Evolutionary conservation across 768 basidiomycete species (phyloP), one percentile per base, ranked within the genome.

Genomic region (Termitomyces bulborhizus): DNA sequence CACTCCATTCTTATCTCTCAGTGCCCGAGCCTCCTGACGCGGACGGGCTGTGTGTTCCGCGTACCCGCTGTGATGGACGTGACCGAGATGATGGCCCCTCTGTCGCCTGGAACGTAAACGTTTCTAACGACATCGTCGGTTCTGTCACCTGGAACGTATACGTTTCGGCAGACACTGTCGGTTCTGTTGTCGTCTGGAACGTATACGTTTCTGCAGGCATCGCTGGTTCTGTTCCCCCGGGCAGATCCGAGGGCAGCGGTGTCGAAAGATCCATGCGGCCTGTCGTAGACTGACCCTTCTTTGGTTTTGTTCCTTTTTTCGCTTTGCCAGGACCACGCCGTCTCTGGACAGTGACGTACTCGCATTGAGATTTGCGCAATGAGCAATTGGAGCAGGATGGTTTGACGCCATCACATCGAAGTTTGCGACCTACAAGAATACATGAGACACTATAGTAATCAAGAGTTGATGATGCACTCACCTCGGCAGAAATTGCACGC

Each of bases 401-500:
- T 59, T 72, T 76, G 2, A 68, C 74, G 2, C 87, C 88, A 63
- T 88, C 84, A 70, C 89, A 91, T 26, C 81, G 77, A 54, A 91
- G 79, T 68, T 91, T 91, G 53, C 88, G 82, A 43, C 78, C 88
- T 91, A 44, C 9, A 5, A 43, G 16, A 12, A 46, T 32, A 6
- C 31, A 53, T 57, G 44, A 57, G 47, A 16, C 18, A 32, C 31
- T 11, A n/a, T n/a, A n/a, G 24, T 50, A 8, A 34, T 21, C n/a
- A 24, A 46, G 6, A 46, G 6, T 18, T 29, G 27, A 7, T 37
- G 7, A 24, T 39, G 29, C 41, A 51, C 72, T 64, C 62, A 84
- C 88, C 78, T 78, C 88, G 77, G 72, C 88, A 91, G 67, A 89
- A 89, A 69, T 86, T 75, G 71, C 88, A 91, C 55, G 88, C 88